Evolutionary conservation across 108 stramenopile genomes (phyloP), one percentile per base, ranked within the genome.

Genomic region (Aurantiochytrium sp.): DNA sequence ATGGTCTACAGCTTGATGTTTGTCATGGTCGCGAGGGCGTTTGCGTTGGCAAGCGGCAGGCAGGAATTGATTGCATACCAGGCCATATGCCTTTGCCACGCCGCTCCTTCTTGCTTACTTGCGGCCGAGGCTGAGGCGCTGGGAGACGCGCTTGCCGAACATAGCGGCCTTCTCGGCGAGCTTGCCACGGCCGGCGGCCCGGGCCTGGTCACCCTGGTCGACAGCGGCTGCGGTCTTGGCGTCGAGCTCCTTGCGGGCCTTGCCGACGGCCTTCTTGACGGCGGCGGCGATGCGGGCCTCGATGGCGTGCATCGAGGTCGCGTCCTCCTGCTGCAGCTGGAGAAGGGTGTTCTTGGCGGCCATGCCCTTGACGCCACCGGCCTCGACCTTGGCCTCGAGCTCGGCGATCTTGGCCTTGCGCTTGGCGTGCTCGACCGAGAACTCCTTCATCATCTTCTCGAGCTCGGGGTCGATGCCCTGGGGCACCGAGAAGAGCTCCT

Each of bases 331-430:
- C 45, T 52, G 19, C 37, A 87, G 59, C 37, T 41, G 34, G 19
- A 3, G 4, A 27, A 87, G 87, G 30, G 54, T 34, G 4, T 87
- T 36, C 68, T 50, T n/a, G 10, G 87, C 87, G 19, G 87, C 87
- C 87, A 87, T 87, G 50, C 87, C 87, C 68, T 87, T 68, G 42
- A 87, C 68, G 21, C 87, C 87, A 27, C 87, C 87, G 4, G 4
- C 12, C n/a, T 19, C 87, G 37, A 55, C 87, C 68, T 68, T 68
- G 10, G 65, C 87, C 87, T 65, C 39, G 68, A 87, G 68, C 48
- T 68, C 42, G n/a, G 30, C n/a, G 31, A 87, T 50, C 68, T 87
- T 87, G 17, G 59, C 45, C 68, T 68, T 22, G 59, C 87, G 59
- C 45, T 68, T 34, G 22, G 37, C 37, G 21, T 68, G 59, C 87